Base-by-base conservation (phyloP, 192 early-diverging fungal genomes). In the Chytriomyces sp. region DNA sequence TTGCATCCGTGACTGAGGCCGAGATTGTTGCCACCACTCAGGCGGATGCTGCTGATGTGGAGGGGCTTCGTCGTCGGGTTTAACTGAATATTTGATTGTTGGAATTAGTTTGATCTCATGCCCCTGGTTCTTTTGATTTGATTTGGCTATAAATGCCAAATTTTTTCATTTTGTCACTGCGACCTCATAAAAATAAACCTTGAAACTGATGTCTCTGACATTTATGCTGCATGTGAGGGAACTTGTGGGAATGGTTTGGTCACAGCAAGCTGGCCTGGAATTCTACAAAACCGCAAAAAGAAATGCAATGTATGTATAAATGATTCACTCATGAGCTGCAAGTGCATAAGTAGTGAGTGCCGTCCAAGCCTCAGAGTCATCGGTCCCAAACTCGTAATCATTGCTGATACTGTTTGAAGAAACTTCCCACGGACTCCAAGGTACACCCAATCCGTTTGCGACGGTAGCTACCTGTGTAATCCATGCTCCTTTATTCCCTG, bases 331-430 rank as follows among this genome's bases (percentile, higher is more conserved):
- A 22, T 49, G 14, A n/a, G 44, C 44, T 49, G 22, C 44, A 14
- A 14, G 44, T 3, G 44, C 44, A 49, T 49, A n/a, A n/a, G 14
- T 14, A 14, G 44, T 3, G n/a, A 75, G 39, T 6, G 69, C 30
- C 2, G 8, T 55, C 73, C 69, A 73, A 5, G 65, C 44, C 8
- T 6, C 38, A 6, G 14, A 10, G 39, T 65, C 58, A 7, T 58
- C 57, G 28, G 73, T 70, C 37, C 31, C 58, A 59, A 75, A 75
- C 57, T 75, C 73, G 53, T 68, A 75, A 73, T 75, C 73, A 58
- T 59, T 59, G 7, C 1, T 12, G 6, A 58, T 59, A n/a, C 22
- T 22, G 12, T 44, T 53, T 10, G 5, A 63, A 17, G 64, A 66
- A 52, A 61, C 52, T 32, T 75, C 52, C 73, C 73, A 75, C 3